A percentile compares a stretch with the other conserved stretches of the same genome.
Evolutionary conservation across 306 rosid genomes (phyloP).

Genomic region (Mimosa pudica): DNA sequence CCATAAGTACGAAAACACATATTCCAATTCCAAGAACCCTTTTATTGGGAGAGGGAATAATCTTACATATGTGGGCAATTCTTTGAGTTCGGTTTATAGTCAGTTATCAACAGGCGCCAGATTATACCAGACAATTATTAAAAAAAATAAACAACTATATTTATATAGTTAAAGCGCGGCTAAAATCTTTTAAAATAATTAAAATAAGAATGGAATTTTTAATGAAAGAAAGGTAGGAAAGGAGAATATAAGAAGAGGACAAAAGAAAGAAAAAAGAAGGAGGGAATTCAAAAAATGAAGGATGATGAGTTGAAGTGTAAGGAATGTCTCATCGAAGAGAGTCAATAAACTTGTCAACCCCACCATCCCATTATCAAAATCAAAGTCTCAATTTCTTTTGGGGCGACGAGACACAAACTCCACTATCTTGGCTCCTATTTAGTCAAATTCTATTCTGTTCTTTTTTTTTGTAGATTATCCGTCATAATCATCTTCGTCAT

Average conservation of each 20-base stretch:
- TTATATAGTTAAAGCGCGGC: neutral
- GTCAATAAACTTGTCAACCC: constrained; percentile 95
- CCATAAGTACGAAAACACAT: too few relatives aligned
- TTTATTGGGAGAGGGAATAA: too few relatives aligned
- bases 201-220: neutral
- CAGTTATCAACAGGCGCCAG: too few relatives aligned
- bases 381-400: constrained; percentile 30
- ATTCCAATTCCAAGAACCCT: too few relatives aligned
- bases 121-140: too few relatives aligned
- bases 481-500: constrained; percentile 54
- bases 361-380: constrained; percentile 54
- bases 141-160: too few relatives aligned
- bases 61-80: too few relatives aligned
- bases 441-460: constrained; percentile 51
- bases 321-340: constrained; percentile 86
- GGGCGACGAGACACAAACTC: constrained; percentile 55
- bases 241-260: constrained; percentile 48
- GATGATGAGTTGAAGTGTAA: constrained; percentile 40
- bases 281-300: constrained; percentile 57
- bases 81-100: too few relatives aligned
- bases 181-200: too few relatives aligned
- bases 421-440: constrained; percentile 37
- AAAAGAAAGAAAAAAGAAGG: constrained; percentile 29
- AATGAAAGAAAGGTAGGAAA: neutral
- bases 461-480: neutral